Conservation (phyloP, 2,329 filamentous ascomycete genomes). For the Aspergillus aculeatus region DNA sequence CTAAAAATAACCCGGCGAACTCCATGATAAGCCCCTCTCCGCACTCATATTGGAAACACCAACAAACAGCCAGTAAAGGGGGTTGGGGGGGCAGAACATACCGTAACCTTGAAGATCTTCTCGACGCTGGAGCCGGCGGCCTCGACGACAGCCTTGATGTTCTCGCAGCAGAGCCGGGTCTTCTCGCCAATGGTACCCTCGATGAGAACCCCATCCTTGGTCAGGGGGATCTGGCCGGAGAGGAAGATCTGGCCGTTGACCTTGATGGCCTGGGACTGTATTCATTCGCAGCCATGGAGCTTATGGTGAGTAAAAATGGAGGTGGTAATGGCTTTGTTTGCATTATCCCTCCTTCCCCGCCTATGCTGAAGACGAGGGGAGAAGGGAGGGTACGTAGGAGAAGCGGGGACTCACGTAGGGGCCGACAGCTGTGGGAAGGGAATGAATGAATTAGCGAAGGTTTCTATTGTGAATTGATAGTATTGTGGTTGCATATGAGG, state of each 20-base stretch:
- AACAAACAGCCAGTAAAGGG: conserved; percentile 1
- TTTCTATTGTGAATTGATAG: neutral
- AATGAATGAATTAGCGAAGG: conserved; percentile 8
- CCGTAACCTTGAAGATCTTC: conserved; percentile 83
- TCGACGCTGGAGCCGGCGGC: conserved; percentile 75
- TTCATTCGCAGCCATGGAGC: neutral
- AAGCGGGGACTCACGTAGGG: conserved; percentile 40
- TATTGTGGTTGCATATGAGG: no score
- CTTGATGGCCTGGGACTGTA: conserved; percentile 60
- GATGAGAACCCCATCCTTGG: conserved; percentile 59
- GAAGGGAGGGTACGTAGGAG: conserved; percentile 1
- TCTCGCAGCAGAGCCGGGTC: conserved; percentile 71
- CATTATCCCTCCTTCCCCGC: neutral
- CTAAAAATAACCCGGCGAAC: conserved; percentile 20
- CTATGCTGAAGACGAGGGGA: conserved; percentile 2
- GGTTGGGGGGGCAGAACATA: conserved; percentile 28
- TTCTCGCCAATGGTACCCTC: conserved; percentile 66
- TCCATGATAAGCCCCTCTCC: no score
- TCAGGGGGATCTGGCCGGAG: conserved; percentile 74
- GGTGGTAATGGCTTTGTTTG: no score
- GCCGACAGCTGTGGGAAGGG: conserved; percentile 34
- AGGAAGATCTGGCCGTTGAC: conserved; percentile 68
- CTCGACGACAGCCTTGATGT: conserved; percentile 78
- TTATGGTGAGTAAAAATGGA: no score
- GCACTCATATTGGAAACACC: neutral